Evolutionary conservation across 192 early-diverging fungal genomes (phyloP).

Genomic region (Gryganskiella cystojenkinii): DNA sequence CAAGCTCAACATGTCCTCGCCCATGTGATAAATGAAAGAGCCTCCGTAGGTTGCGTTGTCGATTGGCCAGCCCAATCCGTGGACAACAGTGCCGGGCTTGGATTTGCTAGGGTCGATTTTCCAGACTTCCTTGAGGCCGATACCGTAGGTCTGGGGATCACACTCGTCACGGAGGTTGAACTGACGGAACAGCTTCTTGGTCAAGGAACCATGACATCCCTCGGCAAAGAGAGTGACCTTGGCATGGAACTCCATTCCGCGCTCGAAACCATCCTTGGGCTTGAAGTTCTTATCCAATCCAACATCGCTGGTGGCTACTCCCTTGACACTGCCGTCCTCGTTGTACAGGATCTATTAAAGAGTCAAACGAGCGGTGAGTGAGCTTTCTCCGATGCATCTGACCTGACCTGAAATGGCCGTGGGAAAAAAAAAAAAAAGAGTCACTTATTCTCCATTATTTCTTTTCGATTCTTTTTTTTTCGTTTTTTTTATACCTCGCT

Average conservation of each 20-base stretch:
- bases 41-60: slow-evolving; percentile 94
- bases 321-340: slow-evolving; percentile 91
- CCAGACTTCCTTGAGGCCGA: slow-evolving; percentile 99
- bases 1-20: slow-evolving; percentile 85
- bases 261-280: slow-evolving; percentile 92
- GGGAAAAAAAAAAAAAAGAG: slow-evolving; percentile 11
- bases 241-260: slow-evolving; percentile 94
- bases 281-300: slow-evolving; percentile 89
- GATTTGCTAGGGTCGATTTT: slow-evolving; percentile 90
- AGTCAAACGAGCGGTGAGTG: background rate
- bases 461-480: background rate
- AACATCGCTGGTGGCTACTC: slow-evolving; percentile 95
- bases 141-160: slow-evolving; percentile 92
- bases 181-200: slow-evolving; percentile 89
- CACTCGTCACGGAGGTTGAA: slow-evolving; percentile 90
- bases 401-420: background rate
- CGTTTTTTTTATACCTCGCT: slow-evolving; percentile 69
- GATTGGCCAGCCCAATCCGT: slow-evolving; percentile 93
- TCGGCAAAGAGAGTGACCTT: slow-evolving; percentile 97
- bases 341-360: slow-evolving; percentile 76
- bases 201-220: slow-evolving; percentile 96
- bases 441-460: slow-evolving; percentile 2
- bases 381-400: background rate
- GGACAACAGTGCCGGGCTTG: slow-evolving; percentile 82
- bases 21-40: slow-evolving; percentile 96